Percentiles rank a stretch among this genome's conserved stretches.
phyloP scores from a whole-genome alignment of 2,329 filamentous ascomycete genomes.

The Kalaharituber pfeilii region DNA sequence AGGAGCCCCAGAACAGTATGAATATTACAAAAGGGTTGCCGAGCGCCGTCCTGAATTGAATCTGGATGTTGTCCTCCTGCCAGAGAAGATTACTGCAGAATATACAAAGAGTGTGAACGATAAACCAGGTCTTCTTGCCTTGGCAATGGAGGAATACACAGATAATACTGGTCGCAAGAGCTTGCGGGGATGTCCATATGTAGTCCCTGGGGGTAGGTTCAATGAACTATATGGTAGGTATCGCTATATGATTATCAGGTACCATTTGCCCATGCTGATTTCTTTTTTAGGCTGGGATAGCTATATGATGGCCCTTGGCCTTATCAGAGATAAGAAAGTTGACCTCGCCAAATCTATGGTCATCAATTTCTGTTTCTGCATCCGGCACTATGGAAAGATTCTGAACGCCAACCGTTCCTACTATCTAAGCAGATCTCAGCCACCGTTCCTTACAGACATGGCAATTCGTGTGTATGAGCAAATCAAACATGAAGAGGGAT shows the following conservation, averaged over 20 bases:
- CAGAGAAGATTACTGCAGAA: conserved; percentile 59
- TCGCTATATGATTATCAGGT: background rate
- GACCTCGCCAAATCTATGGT: conserved; percentile 91
- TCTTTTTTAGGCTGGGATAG: conserved; percentile 67
- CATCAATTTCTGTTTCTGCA: conserved; percentile 91
- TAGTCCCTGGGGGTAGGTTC: conserved; percentile 94
- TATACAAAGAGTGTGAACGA: conserved; percentile 54
- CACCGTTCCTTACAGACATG: conserved; percentile 96
- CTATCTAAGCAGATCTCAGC: conserved; percentile 85
- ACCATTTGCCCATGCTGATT: conserved; percentile 2
- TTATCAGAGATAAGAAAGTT: conserved; percentile 58
- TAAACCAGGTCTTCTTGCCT: conserved; percentile 73
- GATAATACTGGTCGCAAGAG: conserved; percentile 54
- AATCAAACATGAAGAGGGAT: conserved; percentile 69
- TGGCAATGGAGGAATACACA: conserved; percentile 64
- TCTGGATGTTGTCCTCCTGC: conserved; percentile 68
- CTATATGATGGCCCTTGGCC: conserved; percentile 90
- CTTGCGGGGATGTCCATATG: conserved; percentile 69
- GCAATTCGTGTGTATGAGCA: conserved; percentile 81
- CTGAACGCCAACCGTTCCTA: conserved; percentile 93
- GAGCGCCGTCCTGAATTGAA: conserved; percentile 63
- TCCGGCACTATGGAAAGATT: conserved; percentile 96
- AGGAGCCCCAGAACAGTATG: conserved; percentile 70
- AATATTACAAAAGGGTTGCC: conserved; percentile 74
- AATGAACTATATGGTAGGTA: conserved; percentile 67